Evolutionary conservation across 768 basidiomycete species (phyloP), one percentile per base, ranked within the genome.

Genomic region (Macrolepiota albuminosa): DNA sequence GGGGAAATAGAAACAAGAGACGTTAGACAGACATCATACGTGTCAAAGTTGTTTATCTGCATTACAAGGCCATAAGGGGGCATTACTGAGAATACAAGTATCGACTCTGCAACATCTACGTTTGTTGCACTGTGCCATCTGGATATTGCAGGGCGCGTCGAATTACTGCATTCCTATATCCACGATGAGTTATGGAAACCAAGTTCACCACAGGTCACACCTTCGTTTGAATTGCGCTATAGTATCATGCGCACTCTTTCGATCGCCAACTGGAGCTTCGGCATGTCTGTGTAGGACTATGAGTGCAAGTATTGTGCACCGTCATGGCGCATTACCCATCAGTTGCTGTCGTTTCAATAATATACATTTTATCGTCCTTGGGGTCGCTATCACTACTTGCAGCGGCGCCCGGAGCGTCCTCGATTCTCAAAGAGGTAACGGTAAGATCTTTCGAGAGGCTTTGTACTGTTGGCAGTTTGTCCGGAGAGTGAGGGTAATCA

Each of bases 371-470:
- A 63, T 81, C 78, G 62, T 89, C 86, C 72, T 76, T 81, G 64
- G 64, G 69, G 43, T 78, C 74, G 13, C 70, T 72, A n/a, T 78
- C 74, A 46, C 80, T 82, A 26, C 78, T 78, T 3, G 77, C 77
- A n/a, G 76, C 77, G 11, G 81, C 82, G 10, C 87, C 91, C 33
- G 89, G 89, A 10, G 90, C 89, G 39, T 89, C 88, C 57, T 86
- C 80, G 0, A 89, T 77, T 59, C 82, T 87, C 61, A 92, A 69
- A 26, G 81, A 83, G 21, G 84, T 81, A 7, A 88, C 76, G 24
- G 74, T 71, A 21, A 82, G 62, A 48, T 72, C 70, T 37, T 74
- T 71, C 0, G 82, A 84, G 33, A 81, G 75, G 64, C 81, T 82
- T 61, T 81, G 82, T 26, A 83, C 80, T 33, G 76, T 77, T 5